Evolutionary conservation across 1,284 basidiomycete genomes (phyloP), one percentile per base, ranked within the genome.

Genomic region (Somion occarium): DNA sequence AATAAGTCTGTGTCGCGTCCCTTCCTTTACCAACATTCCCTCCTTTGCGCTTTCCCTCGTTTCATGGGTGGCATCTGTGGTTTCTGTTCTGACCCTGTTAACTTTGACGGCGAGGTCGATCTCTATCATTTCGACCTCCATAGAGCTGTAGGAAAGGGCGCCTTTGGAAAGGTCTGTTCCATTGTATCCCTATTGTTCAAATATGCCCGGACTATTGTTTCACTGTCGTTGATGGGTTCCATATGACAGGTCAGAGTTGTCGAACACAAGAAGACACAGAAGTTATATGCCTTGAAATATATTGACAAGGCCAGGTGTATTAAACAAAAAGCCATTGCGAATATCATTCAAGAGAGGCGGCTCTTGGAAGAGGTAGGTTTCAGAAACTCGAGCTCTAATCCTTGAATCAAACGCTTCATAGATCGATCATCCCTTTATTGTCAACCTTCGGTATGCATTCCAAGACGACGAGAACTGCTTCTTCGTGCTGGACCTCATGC

Each of bases 401-500:
- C n/a, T 23, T 27, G 23, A 42, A 30, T 24, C 37, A 46, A 12
- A 1, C 26, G 25, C 18, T 49, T 19, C 24, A 23, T 56, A 96
- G 91, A 90, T 98, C 63, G 93, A 98, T 69, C 93, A 95, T 61
- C 86, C 93, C 15, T 98, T 96, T 65, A 78, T 97, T 43, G 93
- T 95, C 59, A 98, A 98, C 68, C 66, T 98, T 62, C 87, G 94
- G 41, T 98, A 97, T 67, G 95, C 95, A 2, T 98, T 98, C 67
- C 95, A 98, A 69, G 95, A 98, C 64, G 95, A 98, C 63, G 90
- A 94, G 64, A 98, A 97, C 66, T 93, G 95, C 64, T 98, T 98
- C 78, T 98, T 98, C 72, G 94, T 98, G 7, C 74, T 98, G 51
- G 95, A 98, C 67, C 78, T 98, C 45, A 98, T 98, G 95, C 74